These are phyloP conservation scores for Ramalina intermedia DNA, from an alignment of 495 filamentous ascomycete genomes.

Conservation along the genomic window DNA sequence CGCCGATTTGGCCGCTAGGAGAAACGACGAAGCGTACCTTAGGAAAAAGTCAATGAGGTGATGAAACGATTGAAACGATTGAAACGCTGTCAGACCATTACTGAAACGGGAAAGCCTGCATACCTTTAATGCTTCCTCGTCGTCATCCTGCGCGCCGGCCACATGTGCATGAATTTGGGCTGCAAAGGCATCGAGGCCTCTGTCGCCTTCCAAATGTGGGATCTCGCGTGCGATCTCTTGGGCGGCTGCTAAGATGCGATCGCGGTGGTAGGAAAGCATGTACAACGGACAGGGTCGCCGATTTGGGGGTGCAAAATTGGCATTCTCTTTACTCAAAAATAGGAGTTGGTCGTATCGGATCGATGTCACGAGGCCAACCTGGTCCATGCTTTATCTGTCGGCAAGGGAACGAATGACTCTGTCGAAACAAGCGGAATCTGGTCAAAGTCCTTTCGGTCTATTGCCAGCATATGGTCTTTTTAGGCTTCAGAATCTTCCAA, in stretches of 20 bases:
- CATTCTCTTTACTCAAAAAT: conserved; percentile 25
- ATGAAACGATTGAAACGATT: conserved; percentile 11
- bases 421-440: too few species aligned
- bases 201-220: conserved; percentile 27
- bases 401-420: too few species aligned
- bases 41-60: conserved; percentile 17
- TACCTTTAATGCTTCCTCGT: conserved; percentile 1
- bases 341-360: conserved; percentile 15
- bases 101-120: too few species aligned
- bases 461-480: too few species aligned
- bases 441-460: too few species aligned
- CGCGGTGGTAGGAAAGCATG: conserved; percentile 67
- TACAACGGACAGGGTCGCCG: conserved; percentile 50
- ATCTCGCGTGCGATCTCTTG: conserved; percentile 36
- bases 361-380: neutral
- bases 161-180: neutral
- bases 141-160: neutral
- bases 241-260: conserved; percentile 66
- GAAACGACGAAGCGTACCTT: conserved; percentile 35
- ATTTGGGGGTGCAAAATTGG: conserved; percentile 21
- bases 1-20: conserved; percentile 29
- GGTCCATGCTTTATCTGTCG: neutral
- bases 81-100: too few species aligned
- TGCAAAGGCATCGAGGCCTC: neutral
- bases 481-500: too few species aligned